Conservation (phyloP, 1,284 basidiomycete species). For the Trichosporon sp. region DNA sequence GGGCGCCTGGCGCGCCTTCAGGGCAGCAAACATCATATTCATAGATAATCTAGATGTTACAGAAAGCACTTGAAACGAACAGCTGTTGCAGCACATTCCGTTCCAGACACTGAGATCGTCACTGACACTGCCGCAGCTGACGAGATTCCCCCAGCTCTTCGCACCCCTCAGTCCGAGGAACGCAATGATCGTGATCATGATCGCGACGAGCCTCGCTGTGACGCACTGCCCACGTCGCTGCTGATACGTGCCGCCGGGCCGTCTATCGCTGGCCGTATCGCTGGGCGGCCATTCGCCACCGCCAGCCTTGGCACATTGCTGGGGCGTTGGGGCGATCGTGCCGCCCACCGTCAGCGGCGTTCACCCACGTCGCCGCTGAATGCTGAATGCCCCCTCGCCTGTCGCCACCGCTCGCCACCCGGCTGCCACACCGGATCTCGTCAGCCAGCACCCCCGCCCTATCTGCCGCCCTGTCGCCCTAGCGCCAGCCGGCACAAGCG, state of each 20-base stretch:
- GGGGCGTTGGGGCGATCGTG: background rate
- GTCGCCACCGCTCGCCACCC: background rate
- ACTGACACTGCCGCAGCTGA: background rate
- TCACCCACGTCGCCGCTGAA: background rate
- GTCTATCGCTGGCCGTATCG: too few species aligned
- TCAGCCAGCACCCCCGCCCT: background rate
- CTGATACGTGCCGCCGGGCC: background rate
- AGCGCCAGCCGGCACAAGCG: background rate
- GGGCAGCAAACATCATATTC: background rate
- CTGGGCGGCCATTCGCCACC: background rate
- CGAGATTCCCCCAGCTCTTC: background rate
- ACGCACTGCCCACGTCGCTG: too few species aligned
- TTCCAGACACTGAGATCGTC: background rate
- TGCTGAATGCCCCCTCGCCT: too few species aligned
- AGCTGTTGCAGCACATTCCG: background rate
- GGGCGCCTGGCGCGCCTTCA: background rate
- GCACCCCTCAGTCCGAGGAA: background rate
- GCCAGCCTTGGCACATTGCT: background rate
- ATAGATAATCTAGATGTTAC: background rate
- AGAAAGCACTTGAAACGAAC: background rate
- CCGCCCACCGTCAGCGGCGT: background rate
- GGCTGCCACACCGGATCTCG: background rate
- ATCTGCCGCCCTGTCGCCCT: too few species aligned
- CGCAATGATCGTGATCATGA: background rate
- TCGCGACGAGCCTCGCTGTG: too few species aligned